phyloP scores from a whole-genome alignment of 805 yeast genomes.

The Nakazawaea wickerhamii region DNA sequence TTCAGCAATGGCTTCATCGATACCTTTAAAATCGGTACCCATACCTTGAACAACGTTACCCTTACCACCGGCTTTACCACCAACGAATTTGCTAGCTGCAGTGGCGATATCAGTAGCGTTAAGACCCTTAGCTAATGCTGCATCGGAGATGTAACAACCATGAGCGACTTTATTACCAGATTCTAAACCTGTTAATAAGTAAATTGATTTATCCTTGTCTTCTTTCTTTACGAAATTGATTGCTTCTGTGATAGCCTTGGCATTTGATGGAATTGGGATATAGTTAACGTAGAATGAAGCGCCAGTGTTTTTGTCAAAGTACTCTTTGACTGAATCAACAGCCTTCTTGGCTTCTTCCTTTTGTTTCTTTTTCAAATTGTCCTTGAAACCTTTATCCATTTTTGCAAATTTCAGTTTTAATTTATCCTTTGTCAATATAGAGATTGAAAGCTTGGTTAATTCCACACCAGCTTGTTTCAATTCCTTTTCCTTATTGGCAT shows the following conservation, averaged over 20 bases:
- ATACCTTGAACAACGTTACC: constrained; percentile 96
- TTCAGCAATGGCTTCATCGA: constrained; percentile 68
- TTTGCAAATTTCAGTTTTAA: constrained; percentile 69
- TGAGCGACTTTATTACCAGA: constrained; percentile 71
- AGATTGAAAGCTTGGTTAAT: constrained; percentile 75
- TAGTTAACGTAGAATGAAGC: constrained; percentile 60
- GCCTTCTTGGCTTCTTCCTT: constrained; percentile 84
- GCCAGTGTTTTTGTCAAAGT: constrained; percentile 52
- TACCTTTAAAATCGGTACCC: constrained; percentile 75
- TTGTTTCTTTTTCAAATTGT: constrained; percentile 80
- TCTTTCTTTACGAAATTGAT: constrained; percentile 76
- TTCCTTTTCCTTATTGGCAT: constrained; percentile 69
- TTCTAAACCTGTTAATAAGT: constrained; percentile 67
- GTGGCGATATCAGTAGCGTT: constrained; percentile 72
- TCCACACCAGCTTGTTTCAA: constrained; percentile 81
- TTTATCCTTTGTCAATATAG: constrained; percentile 73
- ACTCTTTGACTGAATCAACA: constrained; percentile 66
- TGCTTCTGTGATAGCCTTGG: constrained; percentile 93
- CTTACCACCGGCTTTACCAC: constrained; percentile 99
- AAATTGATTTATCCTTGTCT: constrained; percentile 68
- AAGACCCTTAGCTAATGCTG: constrained; percentile 61
- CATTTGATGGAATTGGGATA: constrained; percentile 70
- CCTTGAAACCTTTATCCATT: constrained; percentile 83
- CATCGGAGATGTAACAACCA: constrained; percentile 83
- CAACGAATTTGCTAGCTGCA: constrained; percentile 66